phyloP scores from a whole-genome alignment of 108 stramenopile species.

The Cyclotella choctawhatcheeana region DNA sequence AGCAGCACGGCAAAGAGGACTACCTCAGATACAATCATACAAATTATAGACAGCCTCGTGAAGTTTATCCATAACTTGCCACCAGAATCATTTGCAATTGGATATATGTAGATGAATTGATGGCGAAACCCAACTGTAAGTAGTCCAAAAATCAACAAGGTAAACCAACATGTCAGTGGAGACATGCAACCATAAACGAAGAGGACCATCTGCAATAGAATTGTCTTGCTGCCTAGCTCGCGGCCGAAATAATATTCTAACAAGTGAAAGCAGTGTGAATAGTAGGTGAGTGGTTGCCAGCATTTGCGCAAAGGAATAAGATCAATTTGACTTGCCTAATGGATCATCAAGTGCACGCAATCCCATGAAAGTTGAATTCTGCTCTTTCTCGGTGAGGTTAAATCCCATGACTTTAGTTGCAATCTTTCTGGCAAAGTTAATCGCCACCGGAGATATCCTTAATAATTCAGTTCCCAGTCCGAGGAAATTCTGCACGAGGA shows the following conservation, averaged over 20 bases:
- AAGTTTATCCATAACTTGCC: slow-evolving; percentile 69
- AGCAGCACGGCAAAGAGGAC: slow-evolving; percentile 59
- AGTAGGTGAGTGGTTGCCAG: too few species aligned
- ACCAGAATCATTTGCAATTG: slow-evolving; percentile 65
- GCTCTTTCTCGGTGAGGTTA: slow-evolving; percentile 67
- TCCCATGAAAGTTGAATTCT: slow-evolving; percentile 52
- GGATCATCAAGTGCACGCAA: slow-evolving; percentile 61
- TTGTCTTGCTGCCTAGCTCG: slow-evolving; percentile 33
- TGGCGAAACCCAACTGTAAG: slow-evolving; percentile 62
- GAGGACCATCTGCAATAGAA: slow-evolving; percentile 66
- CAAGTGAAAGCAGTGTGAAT: too few species aligned
- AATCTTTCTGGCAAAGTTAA: slow-evolving; percentile 42
- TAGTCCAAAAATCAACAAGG: slow-evolving; percentile 55
- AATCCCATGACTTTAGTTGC: slow-evolving; percentile 51
- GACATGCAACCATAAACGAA: slow-evolving; percentile 70
- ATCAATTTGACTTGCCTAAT: too few species aligned
- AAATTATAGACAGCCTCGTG: slow-evolving; percentile 47
- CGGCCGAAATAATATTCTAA: slow-evolving; percentile 57
- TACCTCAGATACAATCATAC: slow-evolving; percentile 63
- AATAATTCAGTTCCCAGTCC: slow-evolving; percentile 60
- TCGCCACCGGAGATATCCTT: slow-evolving; percentile 49
- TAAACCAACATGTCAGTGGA: slow-evolving; percentile 62
- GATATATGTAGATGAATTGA: slow-evolving; percentile 76
- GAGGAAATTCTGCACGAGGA: slow-evolving; percentile 61
- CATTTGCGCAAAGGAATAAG: too few species aligned